These are phyloP conservation scores for Mycena filopes DNA, from an alignment of 768 basidiomycete species.

Conservation along the genomic window DNA sequence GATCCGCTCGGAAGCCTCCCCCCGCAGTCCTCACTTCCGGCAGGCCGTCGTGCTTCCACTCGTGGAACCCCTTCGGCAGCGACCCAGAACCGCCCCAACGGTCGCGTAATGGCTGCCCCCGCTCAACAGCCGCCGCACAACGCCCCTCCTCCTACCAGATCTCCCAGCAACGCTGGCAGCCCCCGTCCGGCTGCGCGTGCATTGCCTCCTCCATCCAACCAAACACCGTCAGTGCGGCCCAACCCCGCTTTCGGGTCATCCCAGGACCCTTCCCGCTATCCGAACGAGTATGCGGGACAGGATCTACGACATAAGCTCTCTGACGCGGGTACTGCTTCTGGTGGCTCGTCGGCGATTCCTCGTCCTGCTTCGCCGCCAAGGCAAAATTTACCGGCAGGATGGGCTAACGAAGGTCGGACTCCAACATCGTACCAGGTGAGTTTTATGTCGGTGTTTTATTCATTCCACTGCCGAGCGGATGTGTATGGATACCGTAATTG, in stretches of 20 bases:
- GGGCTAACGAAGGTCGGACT: constrained; percentile 18
- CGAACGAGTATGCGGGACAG: constrained; percentile 26
- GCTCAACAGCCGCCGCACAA: constrained; percentile 27
- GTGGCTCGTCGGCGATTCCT: constrained; percentile 19
- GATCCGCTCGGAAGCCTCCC: constrained; percentile 31
- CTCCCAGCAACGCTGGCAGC: constrained; percentile 13
- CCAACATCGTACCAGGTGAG: constrained; percentile 25
- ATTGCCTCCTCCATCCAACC: constrained; percentile 11
- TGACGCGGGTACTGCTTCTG: constrained; percentile 21
- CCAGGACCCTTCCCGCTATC: constrained; percentile 21
- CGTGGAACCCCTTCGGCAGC: constrained; percentile 22
- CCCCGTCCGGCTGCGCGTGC: constrained; percentile 9
- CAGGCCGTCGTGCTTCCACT: constrained; percentile 30
- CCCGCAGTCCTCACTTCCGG: constrained; percentile 32
- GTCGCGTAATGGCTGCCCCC: constrained; percentile 23
- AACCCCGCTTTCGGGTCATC: constrained; percentile 13
- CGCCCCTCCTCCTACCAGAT: not conserved
- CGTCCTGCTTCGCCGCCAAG: constrained; percentile 24
- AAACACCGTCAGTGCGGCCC: constrained; percentile 10
- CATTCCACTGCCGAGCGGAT: constrained; percentile 10
- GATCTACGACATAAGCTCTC: constrained; percentile 27
- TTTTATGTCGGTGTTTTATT: constrained; percentile 7
- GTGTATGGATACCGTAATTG: constrained; percentile 31
- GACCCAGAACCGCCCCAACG: constrained; percentile 24
- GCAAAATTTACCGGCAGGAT: constrained; percentile 16